These are phyloP conservation scores for Arctium minus DNA, from an alignment of 129 eudicot genomes.

Conservation along the genomic window DNA sequence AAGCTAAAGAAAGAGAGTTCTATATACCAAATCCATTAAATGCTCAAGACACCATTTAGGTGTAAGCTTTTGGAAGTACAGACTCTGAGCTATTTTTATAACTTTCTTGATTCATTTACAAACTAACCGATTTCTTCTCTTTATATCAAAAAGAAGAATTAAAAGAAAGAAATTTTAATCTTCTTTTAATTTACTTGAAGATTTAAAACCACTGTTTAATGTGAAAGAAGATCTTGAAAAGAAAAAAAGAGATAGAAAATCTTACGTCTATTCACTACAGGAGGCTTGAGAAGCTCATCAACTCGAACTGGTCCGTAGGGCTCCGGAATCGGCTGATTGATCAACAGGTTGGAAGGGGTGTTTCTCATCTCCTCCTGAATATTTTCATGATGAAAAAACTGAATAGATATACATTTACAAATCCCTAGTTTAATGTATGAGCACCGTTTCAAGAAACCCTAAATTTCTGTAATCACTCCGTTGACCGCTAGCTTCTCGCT, in stretches of 20 bases:
- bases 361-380: conserved; percentile 78
- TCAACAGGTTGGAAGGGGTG: conserved; percentile 53
- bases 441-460: not conserved
- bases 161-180: not conserved
- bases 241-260: not conserved
- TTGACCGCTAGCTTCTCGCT: too few species aligned
- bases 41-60: conserved; percentile 27
- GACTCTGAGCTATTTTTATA: conserved; percentile 4
- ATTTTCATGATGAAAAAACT: not conserved
- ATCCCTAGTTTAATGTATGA: not conserved
- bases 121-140: conserved; percentile 16
- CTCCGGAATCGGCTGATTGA: conserved; percentile 57
- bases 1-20: conserved; percentile 29
- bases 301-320: conserved; percentile 49
- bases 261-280: conserved; percentile 87
- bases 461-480: not conserved
- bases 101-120: conserved; percentile 27
- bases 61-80: conserved; percentile 35
- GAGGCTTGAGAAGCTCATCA: conserved; percentile 86
- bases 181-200: not conserved
- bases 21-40: conserved; percentile 17
- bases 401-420: not conserved
- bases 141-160: not conserved
- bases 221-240: not conserved
- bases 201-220: not conserved